Evolutionary conservation across 179 eudicot species (phyloP).

Genomic region (Drosera spatulata): DNA sequence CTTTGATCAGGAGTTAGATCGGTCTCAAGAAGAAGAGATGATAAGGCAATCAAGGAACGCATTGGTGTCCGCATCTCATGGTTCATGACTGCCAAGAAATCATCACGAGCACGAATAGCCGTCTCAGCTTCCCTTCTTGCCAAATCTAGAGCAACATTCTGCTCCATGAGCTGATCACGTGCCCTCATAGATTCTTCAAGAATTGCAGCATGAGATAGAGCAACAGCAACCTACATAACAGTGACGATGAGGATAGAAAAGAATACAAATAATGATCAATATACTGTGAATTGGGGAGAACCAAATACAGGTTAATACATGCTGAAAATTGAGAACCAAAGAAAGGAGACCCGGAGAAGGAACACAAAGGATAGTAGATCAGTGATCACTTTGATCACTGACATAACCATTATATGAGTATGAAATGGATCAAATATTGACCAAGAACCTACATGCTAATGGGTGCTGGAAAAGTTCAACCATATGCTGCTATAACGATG

Average conservation of each 20-base stretch:
- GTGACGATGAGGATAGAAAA: background rate
- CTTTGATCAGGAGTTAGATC: conserved; percentile 80
- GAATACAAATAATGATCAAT: too few species aligned
- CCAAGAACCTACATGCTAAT: too few species aligned
- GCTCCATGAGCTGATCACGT: conserved; percentile 77
- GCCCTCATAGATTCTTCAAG: conserved; percentile 86
- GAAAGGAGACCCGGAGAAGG: too few species aligned
- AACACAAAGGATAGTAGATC: too few species aligned
- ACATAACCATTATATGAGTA: too few species aligned
- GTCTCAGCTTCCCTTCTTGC: conserved; percentile 83
- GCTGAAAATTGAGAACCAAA: too few species aligned
- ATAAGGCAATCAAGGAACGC: conserved; percentile 74
- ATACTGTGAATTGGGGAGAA: too few species aligned
- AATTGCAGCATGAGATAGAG: conserved; percentile 85
- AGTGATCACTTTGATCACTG: too few species aligned
- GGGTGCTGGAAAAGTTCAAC: too few species aligned
- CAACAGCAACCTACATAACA: conserved; percentile 68
- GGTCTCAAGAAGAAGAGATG: conserved; percentile 73
- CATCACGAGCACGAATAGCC: conserved; percentile 85
- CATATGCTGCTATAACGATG: too few species aligned
- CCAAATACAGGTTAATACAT: too few species aligned
- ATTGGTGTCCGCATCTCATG: conserved; percentile 96
- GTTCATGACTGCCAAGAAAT: conserved; percentile 85
- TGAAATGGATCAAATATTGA: too few species aligned
- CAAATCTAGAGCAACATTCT: conserved; percentile 66